Conservation (phyloP, 495 filamentous ascomycete genomes). For the Letharia lupina region DNA sequence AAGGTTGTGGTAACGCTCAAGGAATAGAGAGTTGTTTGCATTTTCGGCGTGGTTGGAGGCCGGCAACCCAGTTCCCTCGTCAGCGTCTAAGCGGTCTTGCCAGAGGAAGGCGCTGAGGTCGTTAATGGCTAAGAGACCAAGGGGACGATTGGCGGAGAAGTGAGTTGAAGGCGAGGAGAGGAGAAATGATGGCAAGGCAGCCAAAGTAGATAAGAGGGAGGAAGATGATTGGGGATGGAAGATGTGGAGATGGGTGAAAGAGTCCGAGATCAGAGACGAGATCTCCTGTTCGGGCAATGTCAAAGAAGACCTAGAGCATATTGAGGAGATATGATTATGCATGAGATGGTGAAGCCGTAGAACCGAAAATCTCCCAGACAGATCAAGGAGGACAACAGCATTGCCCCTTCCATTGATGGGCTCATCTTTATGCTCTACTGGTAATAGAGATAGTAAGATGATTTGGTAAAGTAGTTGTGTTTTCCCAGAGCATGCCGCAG, state of each 20-base stretch:
- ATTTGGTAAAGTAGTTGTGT: slow-evolving; percentile 64
- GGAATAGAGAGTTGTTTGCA: slow-evolving; percentile 7
- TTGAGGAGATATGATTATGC: slow-evolving; percentile 25
- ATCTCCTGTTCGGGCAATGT: slow-evolving; percentile 22
- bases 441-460: slow-evolving; percentile 50
- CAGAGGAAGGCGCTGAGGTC: slow-evolving; percentile 50
- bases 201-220: slow-evolving; percentile 45
- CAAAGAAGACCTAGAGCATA: neutral
- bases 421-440: slow-evolving; percentile 32
- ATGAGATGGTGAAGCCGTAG: slow-evolving; percentile 39
- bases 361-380: slow-evolving; percentile 57
- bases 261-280: slow-evolving; percentile 24
- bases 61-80: slow-evolving; percentile 37
- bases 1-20: slow-evolving; percentile 35
- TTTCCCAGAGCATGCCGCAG: slow-evolving; percentile 49
- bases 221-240: slow-evolving; percentile 49
- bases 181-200: slow-evolving; percentile 43
- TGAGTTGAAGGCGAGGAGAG: slow-evolving; percentile 39
- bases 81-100: slow-evolving; percentile 44
- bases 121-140: slow-evolving; percentile 47
- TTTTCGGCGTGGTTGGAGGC: slow-evolving; percentile 11
- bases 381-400: slow-evolving; percentile 62
- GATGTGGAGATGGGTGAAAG: slow-evolving; percentile 39
- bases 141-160: slow-evolving; percentile 36
- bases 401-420: slow-evolving; percentile 41